Percentiles rank a stretch among this genome's conserved stretches.
phyloP scores from a whole-genome alignment of 2,329 filamentous ascomycete genomes.

The Rasamsonia emersonii region DNA sequence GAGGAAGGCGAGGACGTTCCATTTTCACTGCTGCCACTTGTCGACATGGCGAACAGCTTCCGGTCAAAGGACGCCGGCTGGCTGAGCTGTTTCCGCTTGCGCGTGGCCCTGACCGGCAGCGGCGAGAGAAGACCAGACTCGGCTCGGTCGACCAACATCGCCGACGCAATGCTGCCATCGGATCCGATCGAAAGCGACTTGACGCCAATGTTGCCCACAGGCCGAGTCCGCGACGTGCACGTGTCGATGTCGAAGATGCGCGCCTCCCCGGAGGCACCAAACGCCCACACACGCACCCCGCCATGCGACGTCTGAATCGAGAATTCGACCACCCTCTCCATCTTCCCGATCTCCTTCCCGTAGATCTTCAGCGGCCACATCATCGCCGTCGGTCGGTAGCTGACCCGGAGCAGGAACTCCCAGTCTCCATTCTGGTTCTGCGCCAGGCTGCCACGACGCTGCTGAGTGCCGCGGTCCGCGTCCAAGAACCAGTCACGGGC shows the following conservation, averaged over 20 bases:
- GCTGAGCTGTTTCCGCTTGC: slow-evolving; percentile 20
- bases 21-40: not conserved
- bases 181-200: slow-evolving; percentile 16
- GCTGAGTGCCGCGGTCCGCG: slow-evolving; percentile 15
- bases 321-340: slow-evolving; percentile 42
- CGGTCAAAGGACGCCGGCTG: slow-evolving; percentile 15
- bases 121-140: slow-evolving; percentile 8
- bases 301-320: slow-evolving; percentile 36
- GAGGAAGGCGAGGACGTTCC: slow-evolving; percentile 1
- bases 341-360: slow-evolving; percentile 41
- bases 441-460: slow-evolving; percentile 21
- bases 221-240: slow-evolving; percentile 11
- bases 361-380: slow-evolving; percentile 44
- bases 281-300: slow-evolving; percentile 45
- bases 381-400: slow-evolving; percentile 25
- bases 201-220: slow-evolving; percentile 12
- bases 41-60: slow-evolving; percentile 6
- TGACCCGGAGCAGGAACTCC: slow-evolving; percentile 31
- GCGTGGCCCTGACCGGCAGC: slow-evolving; percentile 8
- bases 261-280: slow-evolving; percentile 37
- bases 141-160: slow-evolving; percentile 10
- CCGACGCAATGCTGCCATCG: slow-evolving; percentile 19
- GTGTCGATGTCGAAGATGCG: slow-evolving; percentile 40
- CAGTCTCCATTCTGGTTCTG: slow-evolving; percentile 31
- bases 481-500: slow-evolving; percentile 25